phyloP scores from a whole-genome alignment of 371 early-diverging fungal species.

The Mortierella sp. region DNA sequence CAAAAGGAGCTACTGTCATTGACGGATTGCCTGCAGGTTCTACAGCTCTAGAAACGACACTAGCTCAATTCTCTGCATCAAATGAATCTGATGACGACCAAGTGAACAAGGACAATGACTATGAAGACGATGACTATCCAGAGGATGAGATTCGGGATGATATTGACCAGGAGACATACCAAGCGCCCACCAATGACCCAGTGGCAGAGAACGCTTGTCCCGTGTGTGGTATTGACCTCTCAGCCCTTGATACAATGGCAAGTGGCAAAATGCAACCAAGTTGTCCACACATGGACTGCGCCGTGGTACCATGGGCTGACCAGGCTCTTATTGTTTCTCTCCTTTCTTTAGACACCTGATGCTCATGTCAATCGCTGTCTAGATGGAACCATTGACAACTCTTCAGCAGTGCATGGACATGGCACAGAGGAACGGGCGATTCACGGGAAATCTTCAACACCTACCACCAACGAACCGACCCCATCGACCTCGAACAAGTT shows the following conservation, averaged over 20 bases:
- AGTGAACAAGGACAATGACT: slow-evolving; percentile 12
- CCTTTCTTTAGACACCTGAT: slow-evolving; percentile 30
- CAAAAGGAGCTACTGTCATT: slow-evolving; percentile 14
- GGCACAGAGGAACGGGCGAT: background rate
- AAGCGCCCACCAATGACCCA: background rate
- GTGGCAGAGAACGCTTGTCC: slow-evolving; percentile 41
- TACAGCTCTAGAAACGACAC: slow-evolving; percentile 12
- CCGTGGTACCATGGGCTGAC: slow-evolving; percentile 1
- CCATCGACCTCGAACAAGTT: slow-evolving; percentile 20
- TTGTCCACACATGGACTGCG: background rate
- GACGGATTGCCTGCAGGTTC: slow-evolving; percentile 8
- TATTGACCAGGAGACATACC: slow-evolving; percentile 16
- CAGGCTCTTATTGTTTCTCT: background rate
- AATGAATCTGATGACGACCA: background rate
- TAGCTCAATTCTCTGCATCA: background rate
- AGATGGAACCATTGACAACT: slow-evolving; percentile 16
- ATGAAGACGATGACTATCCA: slow-evolving; percentile 4
- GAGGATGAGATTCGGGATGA: slow-evolving; percentile 36
- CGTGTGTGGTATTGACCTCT: slow-evolving; percentile 26
- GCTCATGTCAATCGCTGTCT: slow-evolving; percentile 53
- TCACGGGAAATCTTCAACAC: slow-evolving; percentile 12
- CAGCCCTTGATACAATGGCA: slow-evolving; percentile 34
- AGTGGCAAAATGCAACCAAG: background rate
- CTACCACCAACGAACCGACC: slow-evolving; percentile 24
- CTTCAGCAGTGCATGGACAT: background rate